phyloP scores from a whole-genome alignment of 495 filamentous ascomycete species.

The Aspergillus heteromorphus region DNA sequence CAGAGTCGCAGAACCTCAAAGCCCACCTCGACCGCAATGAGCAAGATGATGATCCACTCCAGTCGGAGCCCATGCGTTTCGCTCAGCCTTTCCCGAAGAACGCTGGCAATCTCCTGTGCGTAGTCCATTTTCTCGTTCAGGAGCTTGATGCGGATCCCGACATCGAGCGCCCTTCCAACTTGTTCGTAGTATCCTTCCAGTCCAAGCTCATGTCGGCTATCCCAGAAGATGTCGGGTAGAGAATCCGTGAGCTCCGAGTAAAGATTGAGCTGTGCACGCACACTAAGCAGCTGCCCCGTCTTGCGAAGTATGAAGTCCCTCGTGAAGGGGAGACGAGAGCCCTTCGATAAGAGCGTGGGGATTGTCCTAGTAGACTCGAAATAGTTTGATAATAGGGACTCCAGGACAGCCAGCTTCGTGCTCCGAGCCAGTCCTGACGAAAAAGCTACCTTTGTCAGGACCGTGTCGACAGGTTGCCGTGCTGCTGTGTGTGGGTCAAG shows the following conservation, averaged over 20 bases:
- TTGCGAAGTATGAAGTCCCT: conserved; percentile 81
- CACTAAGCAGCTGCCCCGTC: conserved; percentile 84
- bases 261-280: conserved; percentile 90
- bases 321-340: conserved; percentile 62
- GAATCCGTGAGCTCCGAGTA: conserved; percentile 96
- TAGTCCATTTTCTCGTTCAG: conserved; percentile 98
- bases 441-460: conserved; percentile 91
- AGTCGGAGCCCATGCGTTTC: conserved; percentile 80
- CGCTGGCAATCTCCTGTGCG: conserved; percentile 88
- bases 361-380: conserved; percentile 79
- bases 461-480: conserved; percentile 59
- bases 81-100: conserved; percentile 81
- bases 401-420: conserved; percentile 94
- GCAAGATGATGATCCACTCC: conserved; percentile 95
- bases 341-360: conserved; percentile 63
- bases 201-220: conserved; percentile 77
- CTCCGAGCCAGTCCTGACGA: conserved; percentile 90
- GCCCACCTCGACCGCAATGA: conserved; percentile 86
- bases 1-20: conserved; percentile 61
- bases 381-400: conserved; percentile 75
- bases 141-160: conserved; percentile 84
- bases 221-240: conserved; percentile 95
- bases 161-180: conserved; percentile 84
- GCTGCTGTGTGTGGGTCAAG: conserved; percentile 8
- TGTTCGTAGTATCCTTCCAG: conserved; percentile 92